Evolutionary conservation across 345 rosid genomes (phyloP), one percentile per base, ranked within the genome.

Genomic region (Populus davidiana): DNA sequence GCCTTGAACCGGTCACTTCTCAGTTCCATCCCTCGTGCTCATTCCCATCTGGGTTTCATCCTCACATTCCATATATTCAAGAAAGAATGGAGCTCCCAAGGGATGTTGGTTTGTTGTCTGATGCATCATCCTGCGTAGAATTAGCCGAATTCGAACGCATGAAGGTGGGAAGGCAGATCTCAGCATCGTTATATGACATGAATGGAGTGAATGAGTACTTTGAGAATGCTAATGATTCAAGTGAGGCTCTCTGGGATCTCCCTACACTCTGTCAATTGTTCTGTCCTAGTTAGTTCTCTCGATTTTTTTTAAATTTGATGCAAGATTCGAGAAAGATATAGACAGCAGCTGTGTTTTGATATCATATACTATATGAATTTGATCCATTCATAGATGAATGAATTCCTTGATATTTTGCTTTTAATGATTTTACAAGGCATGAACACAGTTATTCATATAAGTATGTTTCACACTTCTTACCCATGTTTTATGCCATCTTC

Each of bases 161-260:
- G 85, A 86, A 81, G 71, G 89, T 88, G 38, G 95, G 90, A 80
- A 89, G 91, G 80, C 96, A 89, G 86, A 82, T 91, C 25, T 89
- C 94, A 20, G 94, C 95, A 41, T 92, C 92, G 3, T 62, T 90
- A 12, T 89, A 87, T 73, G 85, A 90, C 1, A 86, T 86, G 88
- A 86, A 84, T 76, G 98, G 94, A 75, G 86, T 86, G 43, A 88
- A 75, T 12, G 79, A 85, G 73, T 83, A 76, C 88, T 83, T 84
- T 25, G 87, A 87, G 69, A 82, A 84, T 43, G 83, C 78, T 9
- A 84, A 80, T 69, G 89, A 83, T 59, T 83, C 87, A 16, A 78
- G 75, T 12, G 92, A 86, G n/a, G 84, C 87, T 70, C 61, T 87
- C 59, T 90, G 94, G 94, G 96, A 91, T 87, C 78, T 91, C 69